phyloP scores from a whole-genome alignment of 179 eudicot species.

The Beta lomatogona region DNA sequence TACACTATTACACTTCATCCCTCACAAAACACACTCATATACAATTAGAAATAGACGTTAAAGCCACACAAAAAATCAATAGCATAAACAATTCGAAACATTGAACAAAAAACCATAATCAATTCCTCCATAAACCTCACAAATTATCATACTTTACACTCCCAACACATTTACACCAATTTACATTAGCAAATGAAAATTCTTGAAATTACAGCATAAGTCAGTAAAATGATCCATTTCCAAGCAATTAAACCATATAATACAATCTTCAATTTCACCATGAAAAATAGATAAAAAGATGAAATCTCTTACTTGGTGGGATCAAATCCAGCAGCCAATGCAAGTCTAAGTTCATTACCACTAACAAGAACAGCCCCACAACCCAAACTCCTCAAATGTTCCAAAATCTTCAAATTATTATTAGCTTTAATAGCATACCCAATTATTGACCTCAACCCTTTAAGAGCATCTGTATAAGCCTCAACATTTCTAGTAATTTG shows the following conservation, averaged over 20 bases:
- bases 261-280: not conserved
- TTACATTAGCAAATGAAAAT: not conserved
- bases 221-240: not conserved
- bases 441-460: constrained; percentile 73
- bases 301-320: constrained; percentile 58
- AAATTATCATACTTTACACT: not conserved
- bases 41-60: too few species aligned
- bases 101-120: not conserved
- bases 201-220: not conserved
- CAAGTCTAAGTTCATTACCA: constrained; percentile 93
- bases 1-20: too few species aligned
- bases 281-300: not conserved
- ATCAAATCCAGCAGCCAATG: constrained; percentile 83
- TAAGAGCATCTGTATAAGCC: constrained; percentile 79
- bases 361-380: constrained; percentile 98
- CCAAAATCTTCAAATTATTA: constrained; percentile 86
- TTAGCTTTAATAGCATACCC: constrained; percentile 98
- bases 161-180: not conserved
- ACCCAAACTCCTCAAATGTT: constrained; percentile 85
- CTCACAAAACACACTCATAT: too few species aligned
- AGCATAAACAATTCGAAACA: not conserved
- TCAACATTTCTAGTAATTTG: constrained; percentile 77
- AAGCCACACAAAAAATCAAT: not conserved
- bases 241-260: not conserved
- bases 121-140: not conserved